These are phyloP conservation scores for Saitozyma sp. DNA, from an alignment of 768 basidiomycete genomes.

Conservation along the genomic window DNA sequence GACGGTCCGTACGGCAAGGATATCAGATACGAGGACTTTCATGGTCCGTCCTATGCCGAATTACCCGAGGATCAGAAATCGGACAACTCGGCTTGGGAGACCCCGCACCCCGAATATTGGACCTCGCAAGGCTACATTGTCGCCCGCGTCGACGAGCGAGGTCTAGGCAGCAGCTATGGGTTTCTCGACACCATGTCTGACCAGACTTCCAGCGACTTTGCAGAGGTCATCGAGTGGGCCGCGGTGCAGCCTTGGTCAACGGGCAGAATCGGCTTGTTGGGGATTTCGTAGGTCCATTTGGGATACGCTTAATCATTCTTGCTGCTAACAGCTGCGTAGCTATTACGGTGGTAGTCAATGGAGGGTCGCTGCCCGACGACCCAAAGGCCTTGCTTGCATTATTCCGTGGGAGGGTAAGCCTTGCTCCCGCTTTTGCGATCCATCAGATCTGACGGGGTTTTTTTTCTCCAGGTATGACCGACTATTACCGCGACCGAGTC, in stretches of 20 bases:
- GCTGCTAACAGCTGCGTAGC: too few relatives aligned
- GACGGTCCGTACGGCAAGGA: conserved; percentile 33
- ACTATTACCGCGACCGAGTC: too few relatives aligned
- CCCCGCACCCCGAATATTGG: conserved; percentile 40
- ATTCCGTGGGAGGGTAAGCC: conserved; percentile 9
- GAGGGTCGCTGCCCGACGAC: conserved; percentile 2
- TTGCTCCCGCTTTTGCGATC: too few relatives aligned
- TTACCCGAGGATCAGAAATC: conserved; percentile 34
- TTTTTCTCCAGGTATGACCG: too few relatives aligned
- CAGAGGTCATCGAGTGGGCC: conserved; percentile 44
- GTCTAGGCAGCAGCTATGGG: conserved; percentile 32
- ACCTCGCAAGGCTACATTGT: conserved; percentile 39
- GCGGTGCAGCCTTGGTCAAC: conserved; percentile 37
- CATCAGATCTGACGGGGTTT: too few relatives aligned
- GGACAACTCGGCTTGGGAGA: conserved; percentile 35
- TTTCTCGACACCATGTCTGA: conserved; percentile 36
- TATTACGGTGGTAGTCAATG: conserved; percentile 5
- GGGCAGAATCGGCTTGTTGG: conserved; percentile 41
- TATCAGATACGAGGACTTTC: conserved; percentile 23
- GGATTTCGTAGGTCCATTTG: conserved; percentile 41
- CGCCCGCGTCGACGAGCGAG: conserved; percentile 42
- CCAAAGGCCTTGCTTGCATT: conserved; percentile 5
- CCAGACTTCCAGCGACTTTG: conserved; percentile 38
- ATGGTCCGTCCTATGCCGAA: conserved; percentile 27
- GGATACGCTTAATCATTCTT: too few relatives aligned